These are phyloP conservation scores for Thermothielavioides terrestris DNA, from an alignment of 495 filamentous ascomycete species.

Conservation along the genomic window DNA sequence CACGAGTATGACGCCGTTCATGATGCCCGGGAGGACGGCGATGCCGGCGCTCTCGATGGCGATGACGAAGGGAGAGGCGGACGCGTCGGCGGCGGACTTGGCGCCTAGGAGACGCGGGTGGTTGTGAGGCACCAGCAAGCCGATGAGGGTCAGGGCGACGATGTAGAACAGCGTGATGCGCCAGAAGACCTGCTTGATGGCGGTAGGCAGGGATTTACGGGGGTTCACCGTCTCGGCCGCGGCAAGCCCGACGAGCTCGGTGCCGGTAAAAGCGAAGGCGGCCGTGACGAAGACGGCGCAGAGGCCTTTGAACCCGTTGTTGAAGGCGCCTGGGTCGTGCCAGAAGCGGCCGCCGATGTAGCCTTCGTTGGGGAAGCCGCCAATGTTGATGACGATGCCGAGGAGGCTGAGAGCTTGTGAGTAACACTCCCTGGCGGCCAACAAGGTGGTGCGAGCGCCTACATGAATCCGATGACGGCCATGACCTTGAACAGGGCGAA, in stretches of 20 bases:
- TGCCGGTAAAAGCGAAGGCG: constrained; percentile 86
- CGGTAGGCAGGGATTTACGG: constrained; percentile 74
- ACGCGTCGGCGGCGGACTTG: constrained; percentile 50
- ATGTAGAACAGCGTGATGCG: constrained; percentile 85
- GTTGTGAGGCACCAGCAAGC: constrained; percentile 64
- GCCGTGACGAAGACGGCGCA: constrained; percentile 92
- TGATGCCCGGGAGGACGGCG: constrained; percentile 63
- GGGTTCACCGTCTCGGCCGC: constrained; percentile 84
- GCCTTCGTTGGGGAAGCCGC: constrained; percentile 62
- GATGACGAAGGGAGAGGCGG: constrained; percentile 83
- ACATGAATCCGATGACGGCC: constrained; percentile 85
- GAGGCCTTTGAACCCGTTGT: constrained; percentile 89
- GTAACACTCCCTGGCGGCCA: constrained; percentile 12
- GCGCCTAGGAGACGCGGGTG: constrained; percentile 51
- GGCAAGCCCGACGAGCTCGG: constrained; percentile 86
- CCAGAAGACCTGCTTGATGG: constrained; percentile 94
- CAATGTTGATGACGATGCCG: constrained; percentile 69
- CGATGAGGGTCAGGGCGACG: constrained; percentile 63
- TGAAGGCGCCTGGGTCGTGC: constrained; percentile 77
- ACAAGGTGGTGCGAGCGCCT: constrained; percentile 24
- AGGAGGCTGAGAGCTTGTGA: constrained; percentile 47
- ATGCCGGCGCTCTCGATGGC: constrained; percentile 77
- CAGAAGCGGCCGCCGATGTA: constrained; percentile 85
- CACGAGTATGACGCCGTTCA: constrained; percentile 87
- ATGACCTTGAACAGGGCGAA: constrained; percentile 81